These are phyloP conservation scores for Pseudogymnoascus sp. DNA, from an alignment of 2,329 filamentous ascomycete genomes.

Conservation along the genomic window DNA sequence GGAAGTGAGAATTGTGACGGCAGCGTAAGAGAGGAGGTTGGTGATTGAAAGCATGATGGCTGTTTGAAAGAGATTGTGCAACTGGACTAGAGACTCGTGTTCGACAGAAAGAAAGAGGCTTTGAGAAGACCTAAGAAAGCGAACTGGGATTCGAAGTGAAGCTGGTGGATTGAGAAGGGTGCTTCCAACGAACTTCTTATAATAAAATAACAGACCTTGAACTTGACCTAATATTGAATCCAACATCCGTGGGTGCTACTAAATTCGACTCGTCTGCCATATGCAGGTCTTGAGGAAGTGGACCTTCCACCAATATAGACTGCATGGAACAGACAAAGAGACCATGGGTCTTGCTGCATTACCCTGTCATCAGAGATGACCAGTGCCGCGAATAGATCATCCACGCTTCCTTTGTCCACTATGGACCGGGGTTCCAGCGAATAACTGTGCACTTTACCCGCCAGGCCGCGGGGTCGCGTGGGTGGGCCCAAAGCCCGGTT, in stretches of 20 bases:
- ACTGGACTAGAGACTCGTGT: background rate
- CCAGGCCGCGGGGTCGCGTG: background rate
- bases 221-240: background rate
- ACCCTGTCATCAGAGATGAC: background rate
- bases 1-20: constrained; percentile 19
- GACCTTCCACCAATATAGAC: background rate
- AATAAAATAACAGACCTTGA: background rate
- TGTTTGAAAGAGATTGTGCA: background rate
- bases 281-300: background rate
- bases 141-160: background rate
- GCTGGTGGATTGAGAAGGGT: background rate
- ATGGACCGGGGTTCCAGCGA: background rate
- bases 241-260: background rate
- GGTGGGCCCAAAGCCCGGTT: background rate
- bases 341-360: background rate
- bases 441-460: constrained; percentile 5
- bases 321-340: background rate
- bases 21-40: constrained; percentile 17
- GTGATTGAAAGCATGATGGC: constrained; percentile 23
- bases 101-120: background rate
- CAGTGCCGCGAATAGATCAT: constrained; percentile 4
- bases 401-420: background rate
- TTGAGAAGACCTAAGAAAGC: background rate
- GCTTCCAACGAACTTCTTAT: background rate
- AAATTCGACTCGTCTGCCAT: background rate